phyloP scores from a whole-genome alignment of 1,139 yeast genomes.

The Geotrichum carabidarum region DNA sequence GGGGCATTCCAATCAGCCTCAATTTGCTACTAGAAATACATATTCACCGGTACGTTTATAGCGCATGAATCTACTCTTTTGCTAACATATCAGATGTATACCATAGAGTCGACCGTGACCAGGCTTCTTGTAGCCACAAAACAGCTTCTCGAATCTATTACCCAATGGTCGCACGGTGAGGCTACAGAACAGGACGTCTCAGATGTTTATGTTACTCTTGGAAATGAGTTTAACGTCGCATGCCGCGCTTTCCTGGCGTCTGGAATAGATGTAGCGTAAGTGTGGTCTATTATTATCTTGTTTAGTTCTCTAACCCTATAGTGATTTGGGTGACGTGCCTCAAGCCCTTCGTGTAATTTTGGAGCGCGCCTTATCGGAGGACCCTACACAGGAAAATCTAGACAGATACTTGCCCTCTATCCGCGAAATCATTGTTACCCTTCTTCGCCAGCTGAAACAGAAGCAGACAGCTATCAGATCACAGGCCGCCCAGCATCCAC shows the following conservation, averaged over 20 bases:
- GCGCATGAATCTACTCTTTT: background rate
- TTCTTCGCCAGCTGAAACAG: conserved; percentile 72
- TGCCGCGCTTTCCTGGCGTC: conserved; percentile 66
- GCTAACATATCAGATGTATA: conserved; percentile 41
- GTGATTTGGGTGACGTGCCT: conserved; percentile 76
- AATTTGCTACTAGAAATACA: background rate
- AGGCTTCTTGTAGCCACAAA: conserved; percentile 82
- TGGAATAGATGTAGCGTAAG: conserved; percentile 54
- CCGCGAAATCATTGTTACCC: conserved; percentile 75
- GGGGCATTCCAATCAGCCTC: background rate
- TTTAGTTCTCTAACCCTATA: conserved; percentile 10
- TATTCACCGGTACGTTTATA: conserved; percentile 8
- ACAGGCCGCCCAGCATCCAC: conserved; percentile 9
- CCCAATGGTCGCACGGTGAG: conserved; percentile 82
- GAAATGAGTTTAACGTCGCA: conserved; percentile 88
- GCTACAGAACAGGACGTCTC: conserved; percentile 83
- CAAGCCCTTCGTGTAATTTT: conserved; percentile 63
- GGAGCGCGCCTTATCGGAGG: conserved; percentile 81
- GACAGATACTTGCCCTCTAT: conserved; percentile 80
- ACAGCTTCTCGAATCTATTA: conserved; percentile 73
- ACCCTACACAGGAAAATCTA: conserved; percentile 77
- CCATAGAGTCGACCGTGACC: conserved; percentile 80
- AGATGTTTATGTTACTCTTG: conserved; percentile 84
- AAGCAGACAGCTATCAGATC: conserved; percentile 49
- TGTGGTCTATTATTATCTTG: background rate